Percentiles rank a stretch among this genome's conserved stretches.
phyloP scores from a whole-genome alignment of 2,329 filamentous ascomycete genomes.

The Pseudocercospora crystallina region DNA sequence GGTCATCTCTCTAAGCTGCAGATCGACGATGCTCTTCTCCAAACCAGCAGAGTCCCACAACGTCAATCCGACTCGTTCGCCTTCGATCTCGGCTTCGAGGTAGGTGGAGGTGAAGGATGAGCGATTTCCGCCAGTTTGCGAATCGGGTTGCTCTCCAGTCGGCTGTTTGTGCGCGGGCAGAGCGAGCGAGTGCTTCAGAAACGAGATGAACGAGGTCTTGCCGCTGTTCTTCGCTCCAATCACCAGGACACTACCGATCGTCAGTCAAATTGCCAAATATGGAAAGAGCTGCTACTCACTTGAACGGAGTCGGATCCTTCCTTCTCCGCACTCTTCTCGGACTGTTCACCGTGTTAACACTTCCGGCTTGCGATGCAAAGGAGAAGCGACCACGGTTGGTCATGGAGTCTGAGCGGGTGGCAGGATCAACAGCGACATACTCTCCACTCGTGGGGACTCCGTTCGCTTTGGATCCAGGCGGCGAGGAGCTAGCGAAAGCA shows the following conservation, averaged over 20 bases:
- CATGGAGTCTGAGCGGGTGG: slow-evolving; percentile 82
- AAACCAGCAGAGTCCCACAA: slow-evolving; percentile 95
- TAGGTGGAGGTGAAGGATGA: slow-evolving; percentile 78
- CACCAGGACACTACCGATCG: slow-evolving; percentile 70
- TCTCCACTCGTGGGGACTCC: slow-evolving; percentile 42
- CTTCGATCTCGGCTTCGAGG: slow-evolving; percentile 90
- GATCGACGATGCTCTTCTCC: slow-evolving; percentile 91
- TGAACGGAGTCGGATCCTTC: slow-evolving; percentile 97
- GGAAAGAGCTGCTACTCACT: slow-evolving; percentile 67
- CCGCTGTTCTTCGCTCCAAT: slow-evolving; percentile 84
- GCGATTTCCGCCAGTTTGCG: slow-evolving; percentile 19
- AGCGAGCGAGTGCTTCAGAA: slow-evolving; percentile 82
- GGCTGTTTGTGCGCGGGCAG: slow-evolving; percentile 75
- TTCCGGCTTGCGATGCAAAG: slow-evolving; percentile 87
- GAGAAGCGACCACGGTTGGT: slow-evolving; percentile 93
- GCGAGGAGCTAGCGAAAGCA: slow-evolving; percentile 24
- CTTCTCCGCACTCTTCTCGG: slow-evolving; percentile 86
- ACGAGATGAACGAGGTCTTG: slow-evolving; percentile 96
- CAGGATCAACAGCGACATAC: slow-evolving; percentile 64
- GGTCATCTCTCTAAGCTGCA: slow-evolving; percentile 88
- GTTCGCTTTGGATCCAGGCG: slow-evolving; percentile 16
- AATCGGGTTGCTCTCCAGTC: slow-evolving; percentile 29
- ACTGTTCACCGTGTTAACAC: slow-evolving; percentile 82
- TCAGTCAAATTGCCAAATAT: background rate
- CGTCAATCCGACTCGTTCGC: slow-evolving; percentile 86